Evolutionary conservation across 768 basidiomycete genomes (phyloP).

Genomic region (Tulasnella sp.): DNA sequence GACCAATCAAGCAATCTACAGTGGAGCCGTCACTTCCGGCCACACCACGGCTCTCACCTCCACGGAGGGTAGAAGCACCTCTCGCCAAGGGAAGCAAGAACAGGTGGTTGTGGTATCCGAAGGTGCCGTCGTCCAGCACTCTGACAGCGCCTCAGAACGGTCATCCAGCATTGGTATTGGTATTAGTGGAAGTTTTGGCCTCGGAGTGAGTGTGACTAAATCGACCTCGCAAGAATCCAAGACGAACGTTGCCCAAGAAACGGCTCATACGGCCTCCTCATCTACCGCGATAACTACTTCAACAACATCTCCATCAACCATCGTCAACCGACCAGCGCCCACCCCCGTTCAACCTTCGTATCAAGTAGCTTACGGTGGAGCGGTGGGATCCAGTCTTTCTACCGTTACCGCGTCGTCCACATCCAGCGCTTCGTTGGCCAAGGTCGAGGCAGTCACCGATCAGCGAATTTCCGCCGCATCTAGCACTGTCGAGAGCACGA

Average conservation of each 20-base stretch:
- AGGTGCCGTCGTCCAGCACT: background rate
- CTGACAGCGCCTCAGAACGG: background rate
- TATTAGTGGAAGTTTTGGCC: no score
- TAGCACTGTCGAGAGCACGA: background rate
- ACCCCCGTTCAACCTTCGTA: background rate
- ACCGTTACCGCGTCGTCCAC: background rate
- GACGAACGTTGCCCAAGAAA: background rate
- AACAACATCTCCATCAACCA: background rate
- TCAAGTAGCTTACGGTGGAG: background rate
- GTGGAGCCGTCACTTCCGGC: background rate
- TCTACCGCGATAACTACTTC: background rate
- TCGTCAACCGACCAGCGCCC: background rate
- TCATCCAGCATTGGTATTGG: background rate
- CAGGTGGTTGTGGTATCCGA: background rate
- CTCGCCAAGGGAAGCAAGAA: background rate
- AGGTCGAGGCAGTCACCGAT: background rate
- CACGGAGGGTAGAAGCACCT: background rate
- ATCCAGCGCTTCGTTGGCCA: background rate
- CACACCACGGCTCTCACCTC: background rate
- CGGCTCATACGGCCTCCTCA: background rate
- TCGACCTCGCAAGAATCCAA: background rate
- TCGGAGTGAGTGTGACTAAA: background rate
- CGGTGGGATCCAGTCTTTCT: background rate
- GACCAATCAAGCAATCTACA: background rate
- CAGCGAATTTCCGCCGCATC: background rate